Evolutionary conservation across 108 stramenopile genomes (phyloP), one percentile per base, ranked within the genome.

Genomic region (Pseudonitzschia pungens): DNA sequence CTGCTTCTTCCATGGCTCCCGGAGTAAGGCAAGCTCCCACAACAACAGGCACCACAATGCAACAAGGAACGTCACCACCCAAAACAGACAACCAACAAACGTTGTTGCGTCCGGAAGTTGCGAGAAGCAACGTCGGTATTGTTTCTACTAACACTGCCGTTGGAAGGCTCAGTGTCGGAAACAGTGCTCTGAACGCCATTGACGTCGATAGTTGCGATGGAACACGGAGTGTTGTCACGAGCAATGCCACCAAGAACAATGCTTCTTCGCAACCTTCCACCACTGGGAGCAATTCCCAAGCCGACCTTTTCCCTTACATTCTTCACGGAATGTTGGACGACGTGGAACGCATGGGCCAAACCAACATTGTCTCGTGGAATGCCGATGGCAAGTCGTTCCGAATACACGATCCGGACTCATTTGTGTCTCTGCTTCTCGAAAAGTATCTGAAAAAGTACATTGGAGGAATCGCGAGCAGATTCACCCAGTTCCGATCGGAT

Each of bases 301-400:
- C 18, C 20, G 45, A 67, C 11, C 54, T 57, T 7, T 70, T 70
- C 29, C 69, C 69, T 1, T 70, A 57, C 54, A 54, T 70, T n/a
- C 69, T 70, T 9, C 87, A 88, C 55, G 75, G 76, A 5, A 82
- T 88, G 81, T 73, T 88, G 32, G 73, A 72, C 0, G 72, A 68
- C 41, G 84, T 83, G 3, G 77, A 80, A 45, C 73, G 69, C 15
- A 70, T 83, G 10, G 87, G 80, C 26, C 72, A 78, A 12, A 51
- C 53, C 6, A 40, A 80, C 29, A 76, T 87, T 59, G 79, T 84
- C 27, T 84, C 81, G 0, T 87, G 87, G 89, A 71, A 75, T 42
- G 73, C 86, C 14, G 84, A 86, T 52, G 88, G 88, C 15, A 81
- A 83, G 29, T 75, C 79, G 12, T 86, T 89, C 58, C 55, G 68